A percentile compares a stretch with the other conserved stretches of the same genome.
phyloP scores from a whole-genome alignment of 2,329 filamentous ascomycete species.

The Massarina eburnea region DNA sequence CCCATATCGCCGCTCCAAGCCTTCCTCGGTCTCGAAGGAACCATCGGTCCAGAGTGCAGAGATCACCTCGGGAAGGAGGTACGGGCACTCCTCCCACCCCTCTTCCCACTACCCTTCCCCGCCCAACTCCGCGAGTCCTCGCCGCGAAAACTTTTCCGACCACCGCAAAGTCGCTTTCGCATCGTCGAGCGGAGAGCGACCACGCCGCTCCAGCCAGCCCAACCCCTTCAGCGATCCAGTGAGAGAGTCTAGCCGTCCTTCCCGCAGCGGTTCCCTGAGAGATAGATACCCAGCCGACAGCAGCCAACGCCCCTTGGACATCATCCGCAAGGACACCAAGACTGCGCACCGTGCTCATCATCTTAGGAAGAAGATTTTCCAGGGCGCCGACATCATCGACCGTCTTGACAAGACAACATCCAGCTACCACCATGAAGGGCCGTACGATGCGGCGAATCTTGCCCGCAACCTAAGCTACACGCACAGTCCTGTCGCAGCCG shows the following conservation, averaged over 20 bases:
- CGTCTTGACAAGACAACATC: conserved; percentile 69
- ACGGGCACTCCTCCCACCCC: conserved; percentile 52
- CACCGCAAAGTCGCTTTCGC: conserved; percentile 37
- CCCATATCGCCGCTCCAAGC: conserved; percentile 45
- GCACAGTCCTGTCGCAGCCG: conserved; percentile 73
- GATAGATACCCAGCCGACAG: conserved; percentile 66
- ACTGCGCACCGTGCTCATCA: conserved; percentile 68
- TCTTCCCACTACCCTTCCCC: conserved; percentile 56
- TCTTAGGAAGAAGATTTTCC: conserved; percentile 65
- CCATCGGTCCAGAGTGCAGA: conserved; percentile 19
- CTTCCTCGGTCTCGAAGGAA: conserved; percentile 31
- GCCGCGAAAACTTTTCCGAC: conserved; percentile 41
- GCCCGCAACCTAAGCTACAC: conserved; percentile 68
- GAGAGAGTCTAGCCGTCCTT: conserved; percentile 28
- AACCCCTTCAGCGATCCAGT: conserved; percentile 23
- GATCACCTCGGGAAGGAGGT: conserved; percentile 25
- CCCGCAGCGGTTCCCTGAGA: conserved; percentile 55
- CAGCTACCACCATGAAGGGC: conserved; percentile 85
- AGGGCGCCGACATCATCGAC: conserved; percentile 78
- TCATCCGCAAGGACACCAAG: conserved; percentile 63
- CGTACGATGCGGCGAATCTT: conserved; percentile 80
- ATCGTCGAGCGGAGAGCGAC: conserved; percentile 29
- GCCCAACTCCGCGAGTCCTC: conserved; percentile 58
- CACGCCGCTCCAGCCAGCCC: conserved; percentile 39
- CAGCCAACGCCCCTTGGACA: conserved; percentile 67